A percentile compares a stretch with the other conserved stretches of the same genome.
phyloP scores from a whole-genome alignment of 345 rosid genomes.

The Erucastrum elatum region DNA sequence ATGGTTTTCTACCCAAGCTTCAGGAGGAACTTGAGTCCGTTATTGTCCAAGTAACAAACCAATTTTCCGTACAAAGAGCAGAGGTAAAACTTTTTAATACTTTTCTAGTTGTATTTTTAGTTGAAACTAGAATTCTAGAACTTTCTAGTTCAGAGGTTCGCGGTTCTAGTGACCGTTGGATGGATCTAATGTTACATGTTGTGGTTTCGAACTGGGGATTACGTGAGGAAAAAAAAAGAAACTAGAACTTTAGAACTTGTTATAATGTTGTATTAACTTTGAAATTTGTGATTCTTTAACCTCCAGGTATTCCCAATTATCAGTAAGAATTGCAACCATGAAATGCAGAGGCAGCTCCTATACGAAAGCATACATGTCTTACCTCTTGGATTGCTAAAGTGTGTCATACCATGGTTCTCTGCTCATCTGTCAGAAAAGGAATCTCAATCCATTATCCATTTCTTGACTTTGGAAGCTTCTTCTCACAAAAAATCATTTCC shows the following conservation, averaged over 20 bases:
- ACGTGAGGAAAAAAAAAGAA: too few species aligned
- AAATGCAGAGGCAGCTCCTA: constrained; percentile 60
- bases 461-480: constrained; percentile 42
- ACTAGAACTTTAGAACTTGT: too few species aligned
- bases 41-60: constrained; percentile 41
- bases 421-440: constrained; percentile 58
- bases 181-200: too few species aligned
- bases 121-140: too few species aligned
- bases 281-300: too few species aligned
- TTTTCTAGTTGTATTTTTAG: too few species aligned
- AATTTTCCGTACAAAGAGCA: constrained; percentile 52
- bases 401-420: constrained; percentile 72
- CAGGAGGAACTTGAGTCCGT: constrained; percentile 49
- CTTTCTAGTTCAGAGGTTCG: too few species aligned
- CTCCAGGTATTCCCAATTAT: constrained; percentile 49
- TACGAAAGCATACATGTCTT: constrained; percentile 58
- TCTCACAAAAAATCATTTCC: constrained; percentile 45
- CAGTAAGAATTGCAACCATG: constrained; percentile 49
- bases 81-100: constrained; percentile 32
- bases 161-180: too few species aligned
- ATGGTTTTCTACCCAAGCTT: constrained; percentile 47
- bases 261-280: too few species aligned
- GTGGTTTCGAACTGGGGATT: too few species aligned
- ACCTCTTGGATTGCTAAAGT: constrained; percentile 77
- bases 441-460: constrained; percentile 51